These are phyloP conservation scores for Termitomyces sp. DNA, from an alignment of 768 basidiomycete species.

Conservation along the genomic window DNA sequence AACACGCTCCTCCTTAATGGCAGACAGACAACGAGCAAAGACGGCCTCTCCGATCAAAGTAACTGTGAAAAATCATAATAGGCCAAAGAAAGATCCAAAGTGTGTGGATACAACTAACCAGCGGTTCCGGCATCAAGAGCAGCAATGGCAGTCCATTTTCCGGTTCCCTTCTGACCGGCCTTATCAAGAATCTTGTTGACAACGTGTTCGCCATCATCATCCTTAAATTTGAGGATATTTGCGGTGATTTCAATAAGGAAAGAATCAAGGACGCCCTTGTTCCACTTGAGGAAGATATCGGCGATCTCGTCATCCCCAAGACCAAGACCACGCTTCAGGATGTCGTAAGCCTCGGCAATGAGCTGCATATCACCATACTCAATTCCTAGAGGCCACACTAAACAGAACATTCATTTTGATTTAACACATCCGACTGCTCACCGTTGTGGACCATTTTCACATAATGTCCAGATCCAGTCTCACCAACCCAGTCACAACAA, in stretches of 20 bases:
- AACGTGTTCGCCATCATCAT: constrained; percentile 88
- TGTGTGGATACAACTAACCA: constrained; percentile 38
- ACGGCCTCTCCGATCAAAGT: constrained; percentile 99
- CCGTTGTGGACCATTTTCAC: constrained; percentile 99
- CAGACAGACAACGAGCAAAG: constrained; percentile 95
- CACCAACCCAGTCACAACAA: constrained; percentile 99
- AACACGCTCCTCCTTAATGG: constrained; percentile 92
- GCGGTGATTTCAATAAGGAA: constrained; percentile 99
- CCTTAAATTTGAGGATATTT: constrained; percentile 96
- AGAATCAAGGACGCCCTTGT: constrained; percentile 98
- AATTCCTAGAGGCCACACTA: constrained; percentile 60
- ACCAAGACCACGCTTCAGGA: constrained; percentile 94
- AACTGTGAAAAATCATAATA: constrained; percentile 42
- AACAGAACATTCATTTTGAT: constrained; percentile 5
- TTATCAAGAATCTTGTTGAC: constrained; percentile 92
- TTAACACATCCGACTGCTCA: constrained; percentile 23
- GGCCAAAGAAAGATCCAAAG: constrained; percentile 1
- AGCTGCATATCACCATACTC: constrained; percentile 99
- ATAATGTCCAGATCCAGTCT: constrained; percentile 93
- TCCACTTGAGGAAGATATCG: constrained; percentile 91
- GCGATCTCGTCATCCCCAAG: constrained; percentile 86
- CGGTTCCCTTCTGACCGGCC: constrained; percentile 98
- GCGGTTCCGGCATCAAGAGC: constrained; percentile 90
- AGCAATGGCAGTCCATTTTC: constrained; percentile 98
- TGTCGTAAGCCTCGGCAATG: constrained; percentile 98